Evolutionary conservation across 495 filamentous ascomycete genomes (phyloP).

Genomic region (Aspergillus incahuasiensis): DNA sequence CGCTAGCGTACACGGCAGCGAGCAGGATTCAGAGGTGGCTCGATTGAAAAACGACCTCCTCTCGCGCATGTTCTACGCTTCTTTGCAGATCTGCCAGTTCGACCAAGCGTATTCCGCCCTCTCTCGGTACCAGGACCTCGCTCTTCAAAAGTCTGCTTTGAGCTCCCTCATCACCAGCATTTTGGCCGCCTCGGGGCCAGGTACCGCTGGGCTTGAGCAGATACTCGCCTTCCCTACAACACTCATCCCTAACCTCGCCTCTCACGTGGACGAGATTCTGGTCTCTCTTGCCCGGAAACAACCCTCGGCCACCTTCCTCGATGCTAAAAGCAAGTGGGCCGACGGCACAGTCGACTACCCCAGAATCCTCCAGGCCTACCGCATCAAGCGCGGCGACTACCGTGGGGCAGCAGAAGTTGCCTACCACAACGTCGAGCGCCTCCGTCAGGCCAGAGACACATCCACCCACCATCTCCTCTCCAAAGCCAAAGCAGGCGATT

Average conservation of each 20-base stretch:
- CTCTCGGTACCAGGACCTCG: slow-evolving; percentile 60
- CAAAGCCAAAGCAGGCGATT: slow-evolving; percentile 44
- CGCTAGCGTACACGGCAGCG: slow-evolving; percentile 35
- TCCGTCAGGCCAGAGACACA: slow-evolving; percentile 46
- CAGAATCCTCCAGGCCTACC: slow-evolving; percentile 83
- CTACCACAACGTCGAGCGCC: slow-evolving; percentile 57
- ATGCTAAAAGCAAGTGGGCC: slow-evolving; percentile 27
- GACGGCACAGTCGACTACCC: slow-evolving; percentile 52
- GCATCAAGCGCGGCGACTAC: slow-evolving; percentile 76
- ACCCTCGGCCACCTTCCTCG: slow-evolving; percentile 31
- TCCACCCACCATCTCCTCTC: slow-evolving; percentile 40
- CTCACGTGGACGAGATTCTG: slow-evolving; percentile 73
- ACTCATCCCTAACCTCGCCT: slow-evolving; percentile 65
- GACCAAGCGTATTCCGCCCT: slow-evolving; percentile 79
- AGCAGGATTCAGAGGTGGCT: slow-evolving; percentile 37
- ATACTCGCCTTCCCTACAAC: slow-evolving; percentile 63
- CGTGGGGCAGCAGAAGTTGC: slow-evolving; percentile 81
- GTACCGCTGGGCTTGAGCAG: slow-evolving; percentile 44
- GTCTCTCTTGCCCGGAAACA: slow-evolving; percentile 45
- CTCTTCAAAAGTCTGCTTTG: slow-evolving; percentile 58
- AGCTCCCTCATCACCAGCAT: slow-evolving; percentile 68
- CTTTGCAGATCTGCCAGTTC: slow-evolving; percentile 69
- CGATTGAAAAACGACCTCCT: slow-evolving; percentile 61
- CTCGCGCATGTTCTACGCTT: slow-evolving; percentile 75
- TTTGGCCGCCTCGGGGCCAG: slow-evolving; percentile 59